Conservation (phyloP, 495 filamentous ascomycete genomes). For the Neurospora sublineolata region DNA sequence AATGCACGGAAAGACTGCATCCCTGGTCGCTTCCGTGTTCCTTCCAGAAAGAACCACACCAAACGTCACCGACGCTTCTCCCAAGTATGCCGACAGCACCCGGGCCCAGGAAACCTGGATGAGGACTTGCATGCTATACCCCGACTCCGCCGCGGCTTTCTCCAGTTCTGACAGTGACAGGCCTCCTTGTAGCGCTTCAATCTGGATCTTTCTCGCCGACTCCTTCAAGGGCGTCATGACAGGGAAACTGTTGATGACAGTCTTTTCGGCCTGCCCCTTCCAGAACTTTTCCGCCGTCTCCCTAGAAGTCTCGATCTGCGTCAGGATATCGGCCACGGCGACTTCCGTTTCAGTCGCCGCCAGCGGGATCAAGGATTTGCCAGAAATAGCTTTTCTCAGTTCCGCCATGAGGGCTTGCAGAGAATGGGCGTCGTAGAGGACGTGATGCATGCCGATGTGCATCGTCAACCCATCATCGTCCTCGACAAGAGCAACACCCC, state of each 20-base stretch:
- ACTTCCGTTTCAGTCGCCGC: constrained; percentile 20
- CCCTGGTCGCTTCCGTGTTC: constrained; percentile 39
- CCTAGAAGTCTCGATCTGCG: constrained; percentile 22
- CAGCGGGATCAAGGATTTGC: not conserved
- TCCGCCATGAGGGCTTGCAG: constrained; percentile 48
- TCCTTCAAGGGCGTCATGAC: constrained; percentile 51
- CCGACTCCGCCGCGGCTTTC: constrained; percentile 33
- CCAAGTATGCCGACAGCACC: constrained; percentile 58
- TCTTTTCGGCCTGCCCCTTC: constrained; percentile 38
- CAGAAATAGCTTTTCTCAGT: constrained; percentile 23
- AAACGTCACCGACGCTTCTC: constrained; percentile 55
- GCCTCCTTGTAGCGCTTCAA: constrained; percentile 29
- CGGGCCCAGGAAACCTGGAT: constrained; percentile 66
- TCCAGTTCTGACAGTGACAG: constrained; percentile 36
- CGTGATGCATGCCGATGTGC: constrained; percentile 50
- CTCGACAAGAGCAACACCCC: constrained; percentile 19
- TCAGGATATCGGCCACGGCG: constrained; percentile 42
- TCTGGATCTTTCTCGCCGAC: constrained; percentile 22
- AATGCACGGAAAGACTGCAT: constrained; percentile 59
- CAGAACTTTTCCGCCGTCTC: constrained; percentile 45
- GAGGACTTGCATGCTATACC: constrained; percentile 59
- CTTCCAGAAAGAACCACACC: constrained; percentile 66
- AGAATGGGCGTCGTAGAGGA: constrained; percentile 67
- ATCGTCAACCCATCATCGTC: constrained; percentile 23
- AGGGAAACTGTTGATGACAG: constrained; percentile 53